Base-by-base conservation (phyloP, 345 rosid genomes). In the Populus ilicifolia region DNA sequence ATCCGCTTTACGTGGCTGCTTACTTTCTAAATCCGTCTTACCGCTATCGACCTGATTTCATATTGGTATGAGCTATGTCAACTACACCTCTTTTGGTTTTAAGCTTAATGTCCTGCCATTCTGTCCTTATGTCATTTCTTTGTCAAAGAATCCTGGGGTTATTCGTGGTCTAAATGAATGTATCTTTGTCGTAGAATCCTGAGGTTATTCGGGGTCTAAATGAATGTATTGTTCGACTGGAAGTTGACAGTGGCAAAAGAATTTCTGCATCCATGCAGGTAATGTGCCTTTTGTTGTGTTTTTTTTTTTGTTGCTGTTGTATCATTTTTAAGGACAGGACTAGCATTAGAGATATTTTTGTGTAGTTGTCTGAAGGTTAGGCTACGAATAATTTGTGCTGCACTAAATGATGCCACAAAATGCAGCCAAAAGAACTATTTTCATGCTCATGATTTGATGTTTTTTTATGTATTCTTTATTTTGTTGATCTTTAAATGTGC, bases 251-350 rank as follows among this genome's bases (percentile, higher is more conserved):
- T 64, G 84, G 75, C 72, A 87, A 87, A 81, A 89, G 93, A 80
- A 88, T 92, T 83, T 86, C 93, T 80, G 98, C 96, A 76, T 87
- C 97, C 76, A 90, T 86, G 93, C 99, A 93, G 92, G 99, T 94
- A 81, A 67, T 41, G 44, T 59, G 23, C 33, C 10, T 12, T 65
- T 36, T 39, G 17, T 35, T 39, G 17, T 8, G 17, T 36, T 3
- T 67, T 35, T 1, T 20, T 67, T 67, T 35, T 8, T 4, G 44
- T 67, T 35, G 41, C 5, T 35, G 4, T 67, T 14, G 35, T 29
- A 16, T 65, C 41, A 65, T 65, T 33, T 16, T 27, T 65, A 30
- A 41, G 41, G 76, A 36, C 54, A 20, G 9, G 63, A 59, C 27
- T 59, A n/a, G 23, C 11, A 4, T 59, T 59, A 59, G 63, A 59